Percentiles rank a stretch among this genome's conserved stretches.
phyloP scores from a whole-genome alignment of 345 rosid species.

The Sisymbrium altissimum region DNA sequence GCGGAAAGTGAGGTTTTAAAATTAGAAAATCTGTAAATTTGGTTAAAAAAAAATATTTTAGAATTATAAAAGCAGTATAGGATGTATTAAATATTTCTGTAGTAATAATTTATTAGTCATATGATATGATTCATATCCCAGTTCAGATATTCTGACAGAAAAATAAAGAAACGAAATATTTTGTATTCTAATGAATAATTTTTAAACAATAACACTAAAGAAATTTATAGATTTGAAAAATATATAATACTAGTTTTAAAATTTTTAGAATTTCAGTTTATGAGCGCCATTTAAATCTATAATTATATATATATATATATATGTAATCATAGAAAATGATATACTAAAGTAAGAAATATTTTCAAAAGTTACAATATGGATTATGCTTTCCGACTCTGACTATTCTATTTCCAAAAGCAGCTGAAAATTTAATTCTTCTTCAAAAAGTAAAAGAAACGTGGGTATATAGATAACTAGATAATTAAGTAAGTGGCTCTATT shows the following conservation, averaged over 20 bases:
- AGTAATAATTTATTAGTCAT: not conserved
- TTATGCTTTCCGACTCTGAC: not conserved
- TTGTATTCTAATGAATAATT: too few species aligned
- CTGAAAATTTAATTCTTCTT: not conserved
- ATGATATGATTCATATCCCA: too few species aligned
- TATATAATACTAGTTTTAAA: too few species aligned
- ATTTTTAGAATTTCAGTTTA: too few species aligned
- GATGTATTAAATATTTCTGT: too few species aligned
- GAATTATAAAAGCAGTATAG: not conserved
- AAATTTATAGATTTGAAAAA: not conserved
- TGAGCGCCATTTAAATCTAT: too few species aligned
- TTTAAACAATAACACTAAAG: too few species aligned
- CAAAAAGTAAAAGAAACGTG: slow-evolving; percentile 5
- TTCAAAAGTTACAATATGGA: not conserved
- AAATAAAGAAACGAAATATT: too few species aligned
- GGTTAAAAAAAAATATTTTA: not conserved
- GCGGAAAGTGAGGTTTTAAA: not conserved
- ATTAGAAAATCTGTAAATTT: not conserved
- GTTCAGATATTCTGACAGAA: not conserved
- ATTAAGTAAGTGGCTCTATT: not conserved
- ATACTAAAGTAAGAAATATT: not conserved
- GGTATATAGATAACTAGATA: not conserved
- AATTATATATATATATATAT: too few species aligned
- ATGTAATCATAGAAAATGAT: not conserved
- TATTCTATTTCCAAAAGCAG: not conserved